A percentile compares a stretch with the other conserved stretches of the same genome.
Evolutionary conservation across 2,329 filamentous ascomycete species (phyloP).

Genomic region (Cyanodermella asteris): DNA sequence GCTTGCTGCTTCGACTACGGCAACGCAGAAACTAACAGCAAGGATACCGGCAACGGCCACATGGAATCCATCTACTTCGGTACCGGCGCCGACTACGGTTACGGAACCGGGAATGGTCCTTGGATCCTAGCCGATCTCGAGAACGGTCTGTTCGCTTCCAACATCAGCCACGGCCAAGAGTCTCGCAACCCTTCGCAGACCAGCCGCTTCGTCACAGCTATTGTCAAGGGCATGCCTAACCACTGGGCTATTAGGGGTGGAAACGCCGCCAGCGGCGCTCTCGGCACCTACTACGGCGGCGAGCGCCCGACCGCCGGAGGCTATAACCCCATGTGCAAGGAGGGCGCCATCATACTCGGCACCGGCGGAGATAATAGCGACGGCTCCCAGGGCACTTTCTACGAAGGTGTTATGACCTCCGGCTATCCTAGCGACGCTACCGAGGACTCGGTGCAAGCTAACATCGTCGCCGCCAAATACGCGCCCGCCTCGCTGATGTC

Average conservation of each 20-base stretch:
- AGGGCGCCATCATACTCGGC: constrained; percentile 46
- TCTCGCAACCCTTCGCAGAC: constrained; percentile 29
- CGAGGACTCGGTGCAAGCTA: constrained; percentile 35
- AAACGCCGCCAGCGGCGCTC: too few species aligned
- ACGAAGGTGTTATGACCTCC: constrained; percentile 42
- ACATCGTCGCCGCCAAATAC: constrained; percentile 39
- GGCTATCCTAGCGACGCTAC: constrained; percentile 38
- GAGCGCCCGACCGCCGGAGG: too few species aligned
- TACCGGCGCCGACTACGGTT: constrained; percentile 30
- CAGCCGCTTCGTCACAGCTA: too few species aligned
- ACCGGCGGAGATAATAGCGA: constrained; percentile 44
- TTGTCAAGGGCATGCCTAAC: too few species aligned
- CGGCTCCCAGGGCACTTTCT: constrained; percentile 38
- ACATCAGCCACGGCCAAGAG: constrained; percentile 24
- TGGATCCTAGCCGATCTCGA: constrained; percentile 52
- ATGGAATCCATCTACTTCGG: constrained; percentile 52
- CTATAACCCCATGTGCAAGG: constrained; percentile 46
- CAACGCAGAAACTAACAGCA: constrained; percentile 30
- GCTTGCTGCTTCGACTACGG: constrained; percentile 31
- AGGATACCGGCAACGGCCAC: constrained; percentile 37
- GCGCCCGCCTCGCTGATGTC: constrained; percentile 25
- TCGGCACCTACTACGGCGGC: too few species aligned
- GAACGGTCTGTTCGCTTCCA: constrained; percentile 41
- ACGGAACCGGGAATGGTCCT: constrained; percentile 35
- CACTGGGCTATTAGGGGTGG: too few species aligned